Base-by-base conservation (phyloP, 2,329 filamentous ascomycete species). In the Amesomyces nigricolor region DNA sequence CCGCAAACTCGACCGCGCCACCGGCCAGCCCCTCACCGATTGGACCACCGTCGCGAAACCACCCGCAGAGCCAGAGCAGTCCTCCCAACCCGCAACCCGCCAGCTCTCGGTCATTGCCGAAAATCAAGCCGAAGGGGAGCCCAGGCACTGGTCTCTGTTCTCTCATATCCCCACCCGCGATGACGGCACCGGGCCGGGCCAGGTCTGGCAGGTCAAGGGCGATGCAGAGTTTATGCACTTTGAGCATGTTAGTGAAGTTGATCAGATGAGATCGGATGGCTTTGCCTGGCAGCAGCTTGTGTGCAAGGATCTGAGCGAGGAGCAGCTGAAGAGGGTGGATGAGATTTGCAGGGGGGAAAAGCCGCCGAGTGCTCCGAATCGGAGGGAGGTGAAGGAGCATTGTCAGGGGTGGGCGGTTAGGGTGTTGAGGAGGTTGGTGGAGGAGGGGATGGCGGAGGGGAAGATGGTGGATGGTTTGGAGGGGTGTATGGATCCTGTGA, bases 401-500 rank as follows among this genome's bases (percentile, higher is more conserved):
- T 50, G 53, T 14, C 53, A 54, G 47, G 52, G 53, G 4, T 54
- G 53, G 53, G 39, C 22, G 1, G 7, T 54, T 5, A 49, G 53
- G 35, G 53, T 51, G 0, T 5, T 55, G 35, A 32, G 14, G 13
- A 16, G 40, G 40, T 44, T 54, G 46, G 40, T 50, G 10, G 22
- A 35, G 10, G 46, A 49, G 40, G 32, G 22, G 16, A 49, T 54
- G 14, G 46, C 39, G 4, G 22, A 32, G 42, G 22, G 17, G 30
- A 39, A 30, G 22, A 22, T 19, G 14, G 35, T 47, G 14, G 26
- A 47, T n/a, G 22, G 14, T 2, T 39, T 54, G 47, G 40, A 46
- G 32, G 22, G 32, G 2, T 39, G 11, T 26, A 46, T 53, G 54
- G 47, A 54, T 50, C 47, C 46, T 68, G 30, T 32, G 30, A 32